Conservation (phyloP, 2,329 filamentous ascomycete species). For the Beauveria sp. region DNA sequence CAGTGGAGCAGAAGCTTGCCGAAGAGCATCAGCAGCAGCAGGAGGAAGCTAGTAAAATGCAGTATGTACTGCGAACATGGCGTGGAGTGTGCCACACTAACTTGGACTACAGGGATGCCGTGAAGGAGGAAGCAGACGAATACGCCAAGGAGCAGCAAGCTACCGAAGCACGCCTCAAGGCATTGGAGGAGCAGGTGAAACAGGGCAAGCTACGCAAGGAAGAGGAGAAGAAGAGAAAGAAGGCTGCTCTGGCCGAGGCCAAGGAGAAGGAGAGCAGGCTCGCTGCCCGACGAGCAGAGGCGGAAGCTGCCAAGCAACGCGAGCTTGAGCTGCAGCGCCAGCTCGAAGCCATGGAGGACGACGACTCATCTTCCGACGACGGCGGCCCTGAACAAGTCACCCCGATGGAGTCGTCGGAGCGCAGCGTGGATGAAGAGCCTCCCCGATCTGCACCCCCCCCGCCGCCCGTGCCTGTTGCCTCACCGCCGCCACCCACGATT, state of each 20-base stretch:
- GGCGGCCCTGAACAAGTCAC: slow-evolving; percentile 67
- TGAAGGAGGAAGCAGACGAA: slow-evolving; percentile 69
- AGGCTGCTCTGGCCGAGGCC: slow-evolving; percentile 76
- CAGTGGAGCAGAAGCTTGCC: slow-evolving; percentile 57
- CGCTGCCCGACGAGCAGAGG: slow-evolving; percentile 78
- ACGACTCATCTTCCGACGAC: slow-evolving; percentile 76
- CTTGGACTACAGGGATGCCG: slow-evolving; percentile 53
- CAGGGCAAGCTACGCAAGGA: slow-evolving; percentile 93
- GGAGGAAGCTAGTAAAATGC: slow-evolving; percentile 63
- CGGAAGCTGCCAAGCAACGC: slow-evolving; percentile 82
- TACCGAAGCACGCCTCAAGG: slow-evolving; percentile 73
- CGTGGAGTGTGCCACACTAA: slow-evolving; percentile 18
- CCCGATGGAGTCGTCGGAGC: slow-evolving; percentile 52
- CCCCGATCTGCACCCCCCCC: slow-evolving; percentile 46
- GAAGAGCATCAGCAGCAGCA: slow-evolving; percentile 72
- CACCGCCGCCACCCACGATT: slow-evolving; percentile 40
- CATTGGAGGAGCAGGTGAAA: slow-evolving; percentile 86
- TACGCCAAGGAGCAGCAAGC: slow-evolving; percentile 73
- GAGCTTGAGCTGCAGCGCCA: slow-evolving; percentile 86
- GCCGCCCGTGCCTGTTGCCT: slow-evolving; percentile 37
- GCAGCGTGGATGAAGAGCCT: slow-evolving; percentile 43
- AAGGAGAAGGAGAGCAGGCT: slow-evolving; percentile 83
- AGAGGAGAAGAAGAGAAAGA: slow-evolving; percentile 88
- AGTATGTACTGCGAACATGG: slow-evolving; percentile 54
- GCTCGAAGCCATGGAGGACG: slow-evolving; percentile 68